A percentile compares a stretch with the other conserved stretches of the same genome.
phyloP scores from a whole-genome alignment of 75 land plant genomes.

The Cryptomeria japonica region DNA sequence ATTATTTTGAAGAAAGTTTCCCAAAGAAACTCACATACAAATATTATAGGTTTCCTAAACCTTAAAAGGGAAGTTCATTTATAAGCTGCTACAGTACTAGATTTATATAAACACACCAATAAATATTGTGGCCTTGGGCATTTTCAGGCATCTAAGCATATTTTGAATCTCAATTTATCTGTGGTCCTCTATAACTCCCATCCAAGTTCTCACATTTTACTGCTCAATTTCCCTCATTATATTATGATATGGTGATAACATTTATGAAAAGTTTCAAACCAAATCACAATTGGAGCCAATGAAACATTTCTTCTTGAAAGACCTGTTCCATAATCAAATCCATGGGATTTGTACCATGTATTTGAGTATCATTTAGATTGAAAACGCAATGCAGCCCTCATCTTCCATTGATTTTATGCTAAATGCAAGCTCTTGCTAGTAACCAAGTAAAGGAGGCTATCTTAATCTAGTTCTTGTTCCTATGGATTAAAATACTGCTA shows the following conservation, averaged over 20 bases:
- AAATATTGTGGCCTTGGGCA: background rate
- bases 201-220: background rate
- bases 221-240: background rate
- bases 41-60: too few species aligned
- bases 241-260: background rate
- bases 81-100: too few species aligned
- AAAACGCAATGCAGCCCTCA: background rate
- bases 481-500: background rate
- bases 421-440: background rate
- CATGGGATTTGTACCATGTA: background rate
- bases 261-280: background rate
- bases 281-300: background rate
- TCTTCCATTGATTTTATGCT: background rate
- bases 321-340: background rate
- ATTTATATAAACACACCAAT: background rate
- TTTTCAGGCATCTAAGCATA: background rate
- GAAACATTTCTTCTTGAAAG: background rate
- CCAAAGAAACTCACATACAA: background rate
- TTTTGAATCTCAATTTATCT: background rate
- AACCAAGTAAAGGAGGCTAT: background rate
- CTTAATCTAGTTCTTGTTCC: background rate
- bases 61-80: too few species aligned
- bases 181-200: background rate
- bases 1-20: background rate
- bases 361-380: background rate